Evolutionary conservation across 2,329 filamentous ascomycete species (phyloP).

Genomic region (Monilinia fructicola): DNA sequence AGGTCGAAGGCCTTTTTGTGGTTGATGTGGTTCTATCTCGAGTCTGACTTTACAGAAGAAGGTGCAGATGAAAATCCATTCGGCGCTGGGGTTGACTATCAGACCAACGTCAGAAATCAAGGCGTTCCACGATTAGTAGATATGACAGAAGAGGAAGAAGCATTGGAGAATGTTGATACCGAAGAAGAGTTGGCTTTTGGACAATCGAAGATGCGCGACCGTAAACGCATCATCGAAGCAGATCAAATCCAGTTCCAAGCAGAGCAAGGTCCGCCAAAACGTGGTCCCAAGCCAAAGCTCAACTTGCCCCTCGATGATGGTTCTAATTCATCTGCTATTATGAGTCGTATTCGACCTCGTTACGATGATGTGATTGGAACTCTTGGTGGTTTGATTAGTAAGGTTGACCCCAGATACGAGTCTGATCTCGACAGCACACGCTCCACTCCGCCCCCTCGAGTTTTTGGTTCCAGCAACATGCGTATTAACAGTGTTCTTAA

Average conservation of each 20-base stretch:
- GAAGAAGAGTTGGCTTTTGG: constrained; percentile 69
- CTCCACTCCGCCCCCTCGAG: constrained; percentile 51
- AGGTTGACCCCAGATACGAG: constrained; percentile 63
- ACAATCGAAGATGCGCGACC: constrained; percentile 69
- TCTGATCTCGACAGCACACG: constrained; percentile 54
- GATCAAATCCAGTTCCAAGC: constrained; percentile 56
- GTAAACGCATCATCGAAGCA: constrained; percentile 71
- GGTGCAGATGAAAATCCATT: constrained; percentile 90
- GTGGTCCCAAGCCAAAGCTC: constrained; percentile 46
- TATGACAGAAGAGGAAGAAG: constrained; percentile 65
- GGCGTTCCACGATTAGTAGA: constrained; percentile 66
- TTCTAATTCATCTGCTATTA: constrained; percentile 46
- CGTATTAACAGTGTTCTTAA: constrained; percentile 36
- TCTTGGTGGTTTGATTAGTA: constrained; percentile 55
- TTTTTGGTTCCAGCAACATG: constrained; percentile 41
- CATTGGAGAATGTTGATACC: constrained; percentile 72
- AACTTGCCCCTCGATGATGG: constrained; percentile 44
- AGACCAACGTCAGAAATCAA: constrained; percentile 63
- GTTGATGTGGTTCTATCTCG: constrained; percentile 99
- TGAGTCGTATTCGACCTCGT: constrained; percentile 64
- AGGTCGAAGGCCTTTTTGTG: constrained; percentile 88
- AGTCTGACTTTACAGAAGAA: constrained; percentile 89
- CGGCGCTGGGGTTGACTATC: constrained; percentile 68
- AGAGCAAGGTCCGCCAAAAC: constrained; percentile 53
- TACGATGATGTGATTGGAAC: constrained; percentile 45